Conservation (phyloP, 495 filamentous ascomycete species). For the Chaetomium fimeti region DNA sequence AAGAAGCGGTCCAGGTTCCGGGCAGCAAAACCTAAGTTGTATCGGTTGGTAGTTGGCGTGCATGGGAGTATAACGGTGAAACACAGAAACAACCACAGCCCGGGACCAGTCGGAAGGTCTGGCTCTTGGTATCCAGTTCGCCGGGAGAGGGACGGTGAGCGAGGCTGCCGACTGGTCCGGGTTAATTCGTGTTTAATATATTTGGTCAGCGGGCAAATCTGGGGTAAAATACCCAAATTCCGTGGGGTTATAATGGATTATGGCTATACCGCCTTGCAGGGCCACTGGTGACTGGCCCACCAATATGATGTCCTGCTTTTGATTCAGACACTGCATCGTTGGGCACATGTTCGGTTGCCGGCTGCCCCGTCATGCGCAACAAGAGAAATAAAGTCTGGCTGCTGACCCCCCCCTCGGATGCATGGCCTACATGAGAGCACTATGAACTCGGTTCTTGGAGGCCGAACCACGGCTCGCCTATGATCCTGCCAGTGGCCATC, state of each 20-base stretch:
- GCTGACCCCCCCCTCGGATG: not conserved
- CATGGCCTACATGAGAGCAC: too few species aligned
- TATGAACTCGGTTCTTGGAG: not conserved
- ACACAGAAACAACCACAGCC: conserved; percentile 20
- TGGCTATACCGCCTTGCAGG: not conserved
- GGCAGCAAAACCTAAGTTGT: not conserved
- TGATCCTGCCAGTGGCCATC: not conserved
- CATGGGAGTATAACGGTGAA: conserved; percentile 10
- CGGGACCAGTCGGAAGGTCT: not conserved
- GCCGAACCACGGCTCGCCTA: not conserved
- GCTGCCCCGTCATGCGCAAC: not conserved
- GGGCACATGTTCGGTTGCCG: not conserved
- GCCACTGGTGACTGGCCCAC: not conserved
- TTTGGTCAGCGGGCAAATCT: conserved; percentile 31
- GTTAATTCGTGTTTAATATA: conserved; percentile 26
- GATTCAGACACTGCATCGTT: conserved; percentile 8
- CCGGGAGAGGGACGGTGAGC: conserved; percentile 24
- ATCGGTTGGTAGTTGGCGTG: not conserved
- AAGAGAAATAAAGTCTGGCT: not conserved
- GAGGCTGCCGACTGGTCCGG: conserved; percentile 39
- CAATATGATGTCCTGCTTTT: conserved; percentile 8
- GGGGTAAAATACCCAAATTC: conserved; percentile 32
- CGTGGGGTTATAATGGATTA: conserved; percentile 3
- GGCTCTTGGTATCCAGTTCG: conserved; percentile 26
- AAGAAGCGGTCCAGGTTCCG: conserved; percentile 6